Conservation (phyloP, 768 basidiomycete species). For the Russula virescens region DNA sequence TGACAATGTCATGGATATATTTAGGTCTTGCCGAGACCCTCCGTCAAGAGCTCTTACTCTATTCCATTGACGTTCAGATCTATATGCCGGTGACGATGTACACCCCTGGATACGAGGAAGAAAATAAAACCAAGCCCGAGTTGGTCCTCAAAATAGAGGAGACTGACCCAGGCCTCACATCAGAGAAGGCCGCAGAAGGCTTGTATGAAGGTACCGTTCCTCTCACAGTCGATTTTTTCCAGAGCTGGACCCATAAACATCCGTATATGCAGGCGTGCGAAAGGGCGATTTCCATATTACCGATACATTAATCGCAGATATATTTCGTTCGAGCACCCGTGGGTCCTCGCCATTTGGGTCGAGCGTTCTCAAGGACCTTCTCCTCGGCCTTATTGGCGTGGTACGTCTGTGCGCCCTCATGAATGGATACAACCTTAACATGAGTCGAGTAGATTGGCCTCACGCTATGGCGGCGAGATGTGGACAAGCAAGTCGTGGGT, state of each 20-base stretch:
- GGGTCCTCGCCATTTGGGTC: slow-evolving; percentile 48
- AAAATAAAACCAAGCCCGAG: slow-evolving; percentile 71
- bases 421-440: background rate
- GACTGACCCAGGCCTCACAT: slow-evolving; percentile 54
- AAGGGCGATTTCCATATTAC: slow-evolving; percentile 71
- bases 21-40: slow-evolving; percentile 80
- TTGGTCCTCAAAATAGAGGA: slow-evolving; percentile 75
- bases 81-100: slow-evolving; percentile 81
- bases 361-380: slow-evolving; percentile 51
- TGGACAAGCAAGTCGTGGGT: slow-evolving; percentile 33
- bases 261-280: slow-evolving; percentile 49
- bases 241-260: background rate
- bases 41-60: slow-evolving; percentile 71
- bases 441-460: slow-evolving; percentile 33
- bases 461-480: slow-evolving; percentile 36
- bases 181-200: slow-evolving; percentile 55
- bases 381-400: slow-evolving; percentile 38
- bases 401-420: slow-evolving; percentile 31
- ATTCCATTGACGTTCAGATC: slow-evolving; percentile 71
- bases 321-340: slow-evolving; percentile 64
- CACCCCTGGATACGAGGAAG: slow-evolving; percentile 68
- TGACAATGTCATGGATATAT: background rate
- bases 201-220: slow-evolving; percentile 50
- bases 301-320: slow-evolving; percentile 55
- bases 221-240: background rate